A percentile compares a stretch with the other conserved stretches of the same genome.
Evolutionary conservation across 1,139 yeast species (phyloP).

Genomic region (Pichia sorboxylosa): DNA sequence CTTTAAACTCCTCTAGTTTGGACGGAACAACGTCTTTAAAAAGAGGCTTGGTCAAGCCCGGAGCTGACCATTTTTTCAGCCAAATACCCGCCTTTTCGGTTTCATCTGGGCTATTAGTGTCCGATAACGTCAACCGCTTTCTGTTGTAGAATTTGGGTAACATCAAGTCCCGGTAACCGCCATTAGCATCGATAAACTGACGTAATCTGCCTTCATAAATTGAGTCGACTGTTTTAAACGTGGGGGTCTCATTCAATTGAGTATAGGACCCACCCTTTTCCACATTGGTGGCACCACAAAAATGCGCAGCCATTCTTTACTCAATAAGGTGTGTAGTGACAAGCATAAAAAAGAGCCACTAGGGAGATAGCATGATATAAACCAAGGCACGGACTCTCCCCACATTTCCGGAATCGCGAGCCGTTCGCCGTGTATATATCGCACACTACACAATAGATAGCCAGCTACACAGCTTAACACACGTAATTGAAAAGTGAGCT

Average conservation of each 20-base stretch:
- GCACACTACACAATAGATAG: too few relatives aligned
- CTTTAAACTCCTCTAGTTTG: conserved; percentile 39
- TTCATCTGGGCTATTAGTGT: conserved; percentile 12
- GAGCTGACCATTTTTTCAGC: conserved; percentile 53
- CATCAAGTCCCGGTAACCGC: conserved; percentile 58
- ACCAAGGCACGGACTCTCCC: background rate
- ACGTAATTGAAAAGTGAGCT: too few relatives aligned
- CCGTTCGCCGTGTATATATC: too few relatives aligned
- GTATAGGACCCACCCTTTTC: too few relatives aligned
- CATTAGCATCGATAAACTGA: conserved; percentile 64
- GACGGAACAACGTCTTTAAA: conserved; percentile 56
- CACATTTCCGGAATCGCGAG: background rate
- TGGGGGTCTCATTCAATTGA: conserved; percentile 50
- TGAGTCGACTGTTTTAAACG: conserved; percentile 70
- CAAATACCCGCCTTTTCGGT: conserved; percentile 28
- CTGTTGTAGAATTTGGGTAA: conserved; percentile 74
- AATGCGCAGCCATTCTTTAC: background rate
- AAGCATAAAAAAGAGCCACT: too few relatives aligned
- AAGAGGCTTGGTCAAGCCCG: conserved; percentile 62
- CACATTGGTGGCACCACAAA: conserved; percentile 1
- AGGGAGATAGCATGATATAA: background rate
- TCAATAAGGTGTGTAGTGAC: background rate
- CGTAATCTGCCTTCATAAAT: conserved; percentile 70
- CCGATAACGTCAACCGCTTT: conserved; percentile 35
- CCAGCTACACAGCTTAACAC: too few relatives aligned